phyloP scores from a whole-genome alignment of 768 basidiomycete species.

The Tubosaeta sp. region DNA sequence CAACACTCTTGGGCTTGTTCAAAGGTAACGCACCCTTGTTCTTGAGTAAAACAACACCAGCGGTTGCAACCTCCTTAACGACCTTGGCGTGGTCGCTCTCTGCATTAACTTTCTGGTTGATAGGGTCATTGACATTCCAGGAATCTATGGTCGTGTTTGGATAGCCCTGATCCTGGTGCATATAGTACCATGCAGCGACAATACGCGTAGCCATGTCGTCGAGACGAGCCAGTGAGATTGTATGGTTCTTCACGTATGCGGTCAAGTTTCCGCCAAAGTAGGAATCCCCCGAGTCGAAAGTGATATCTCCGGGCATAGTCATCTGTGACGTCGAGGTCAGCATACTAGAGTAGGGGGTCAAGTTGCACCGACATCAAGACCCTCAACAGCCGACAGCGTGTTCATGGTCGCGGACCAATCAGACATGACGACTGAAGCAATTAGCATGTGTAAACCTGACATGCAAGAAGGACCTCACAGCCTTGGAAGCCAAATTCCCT shows the following conservation, averaged over 20 bases:
- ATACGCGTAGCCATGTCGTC: slow-evolving; percentile 72
- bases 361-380: slow-evolving; percentile 50
- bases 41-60: slow-evolving; percentile 66
- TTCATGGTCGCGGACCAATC: slow-evolving; percentile 62
- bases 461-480: slow-evolving; percentile 32
- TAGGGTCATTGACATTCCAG: slow-evolving; percentile 25
- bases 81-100: slow-evolving; percentile 50
- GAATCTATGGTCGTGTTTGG: slow-evolving; percentile 24
- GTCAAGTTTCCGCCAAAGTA: slow-evolving; percentile 63
- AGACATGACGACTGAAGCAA: slow-evolving; percentile 42
- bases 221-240: slow-evolving; percentile 55
- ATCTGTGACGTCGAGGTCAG: slow-evolving; percentile 38
- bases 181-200: slow-evolving; percentile 56
- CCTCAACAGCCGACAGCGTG: slow-evolving; percentile 50
- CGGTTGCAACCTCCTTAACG: slow-evolving; percentile 59
- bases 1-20: slow-evolving; percentile 53
- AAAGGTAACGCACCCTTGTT: slow-evolving; percentile 60
- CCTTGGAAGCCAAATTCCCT: slow-evolving; percentile 65
- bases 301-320: slow-evolving; percentile 69
- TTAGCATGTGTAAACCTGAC: neutral
- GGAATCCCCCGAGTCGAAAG: slow-evolving; percentile 30
- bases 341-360: too few relatives aligned
- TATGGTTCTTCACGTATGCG: slow-evolving; percentile 53
- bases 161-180: slow-evolving; percentile 31
- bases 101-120: slow-evolving; percentile 49